phyloP scores from a whole-genome alignment of 345 rosid species.

The Eucalyptus paniculata region DNA sequence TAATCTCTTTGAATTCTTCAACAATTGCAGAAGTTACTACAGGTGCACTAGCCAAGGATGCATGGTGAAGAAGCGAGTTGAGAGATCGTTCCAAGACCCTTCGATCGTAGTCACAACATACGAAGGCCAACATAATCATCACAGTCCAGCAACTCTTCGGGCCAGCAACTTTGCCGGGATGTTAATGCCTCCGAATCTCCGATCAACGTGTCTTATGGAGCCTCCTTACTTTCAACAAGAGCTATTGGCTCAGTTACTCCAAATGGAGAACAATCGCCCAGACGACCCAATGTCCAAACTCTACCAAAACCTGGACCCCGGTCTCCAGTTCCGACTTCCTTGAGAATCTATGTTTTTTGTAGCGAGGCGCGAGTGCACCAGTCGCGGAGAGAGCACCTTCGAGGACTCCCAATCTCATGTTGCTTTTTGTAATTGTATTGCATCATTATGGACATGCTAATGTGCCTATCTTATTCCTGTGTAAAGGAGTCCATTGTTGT shows the following conservation, averaged over 20 bases:
- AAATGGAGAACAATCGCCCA: not conserved
- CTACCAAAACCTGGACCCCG: not conserved
- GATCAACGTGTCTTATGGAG: not conserved
- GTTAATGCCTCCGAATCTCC: conserved; percentile 7
- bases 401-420: not conserved
- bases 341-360: not conserved
- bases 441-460: not conserved
- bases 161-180: conserved; percentile 12
- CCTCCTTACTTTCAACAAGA: not conserved
- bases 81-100: conserved; percentile 48
- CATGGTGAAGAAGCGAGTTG: conserved; percentile 49
- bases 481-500: not conserved
- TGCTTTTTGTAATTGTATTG: not conserved
- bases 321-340: not conserved
- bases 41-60: conserved; percentile 55
- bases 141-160: conserved; percentile 25
- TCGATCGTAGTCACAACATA: conserved; percentile 48
- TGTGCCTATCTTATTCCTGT: not conserved
- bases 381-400: not conserved
- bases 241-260: not conserved
- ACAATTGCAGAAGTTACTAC: conserved; percentile 39
- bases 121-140: conserved; percentile 57
- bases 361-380: not conserved
- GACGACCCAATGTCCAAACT: not conserved
- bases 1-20: not conserved